Base-by-base conservation (phyloP, 257 asterid genomes). In the Agastache rugosa region DNA sequence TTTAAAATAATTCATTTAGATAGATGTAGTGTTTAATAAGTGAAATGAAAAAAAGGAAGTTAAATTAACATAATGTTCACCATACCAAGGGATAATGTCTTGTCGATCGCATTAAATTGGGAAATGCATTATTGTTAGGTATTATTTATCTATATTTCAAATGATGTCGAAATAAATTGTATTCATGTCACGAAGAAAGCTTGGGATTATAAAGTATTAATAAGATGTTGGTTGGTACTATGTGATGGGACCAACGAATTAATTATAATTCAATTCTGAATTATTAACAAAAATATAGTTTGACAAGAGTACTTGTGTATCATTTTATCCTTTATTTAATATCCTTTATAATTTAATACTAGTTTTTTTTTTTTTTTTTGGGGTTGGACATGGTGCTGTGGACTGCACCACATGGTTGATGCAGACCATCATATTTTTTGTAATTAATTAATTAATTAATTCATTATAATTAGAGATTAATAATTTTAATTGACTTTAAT, bases 201-300 rank as follows among this genome's bases (percentile, higher is more conserved):
- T 35, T 31, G 56, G 73, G 67, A 55, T 29, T 56, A 64, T 17
- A 56, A 31, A 73, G 63, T 73, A 72, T 4, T 47, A 72, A 22
- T 47, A 67, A 72, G 70, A 58, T 72, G 78, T 72, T 78, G 78
- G 78, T 72, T 72, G 71, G 75, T 71, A 29, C 69, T 67, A 22
- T 64, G 54, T 47, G 11, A 66, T 47, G 72, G 29, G 22, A 39
- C 82, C 35, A 75, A 61, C 78, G 58, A 47, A 61, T 67, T 73
- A 67, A 73, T 67, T 67, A 51, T 6, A 39, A 42, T 22, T 65
- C 22, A 20, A 42, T 65, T 65, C 37, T 22, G 20, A 20, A 42
- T 42, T 65, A 11, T 54, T 44, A 17, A 44, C 23, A 1, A 27
- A 73, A 20, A 27, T 47, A 51, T 39, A 56, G 41, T 44, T 67